Evolutionary conservation across 306 rosid species (phyloP), one percentile per base, ranked within the genome.

Genomic region (Fragaria iinumae): DNA sequence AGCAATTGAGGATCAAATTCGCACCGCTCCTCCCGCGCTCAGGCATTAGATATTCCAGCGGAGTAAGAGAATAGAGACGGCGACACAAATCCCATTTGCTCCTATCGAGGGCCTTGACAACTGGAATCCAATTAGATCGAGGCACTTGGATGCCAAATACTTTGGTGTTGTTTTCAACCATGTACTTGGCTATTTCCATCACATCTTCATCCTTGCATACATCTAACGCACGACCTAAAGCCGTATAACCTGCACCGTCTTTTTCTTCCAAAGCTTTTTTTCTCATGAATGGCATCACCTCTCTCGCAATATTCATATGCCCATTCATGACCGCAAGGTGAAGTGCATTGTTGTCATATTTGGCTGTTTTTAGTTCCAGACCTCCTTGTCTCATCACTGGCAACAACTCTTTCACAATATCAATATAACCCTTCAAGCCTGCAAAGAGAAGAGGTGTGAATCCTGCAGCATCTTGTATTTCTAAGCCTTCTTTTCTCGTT

Each of bases 101-200:
- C 2, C 0, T 0, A 0, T 0, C 0, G 49, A 0, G 1, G 17
- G 63, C 62, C 2, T 0, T 0, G 9, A 16, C 2, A 11, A 32
- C 32, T 29, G 76, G 67, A 73, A 39, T 55, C 11, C 12, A n/a
- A n/a, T 55, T 3, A n/a, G 0, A 0, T 0, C 0, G 6, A 57
- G 64, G 6, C 16, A 14, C 20, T 0, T 0, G 0, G 17, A 3
- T 11, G 34, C 34, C 64, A 20, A 57, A 57, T 25, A 57, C 64
- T 9, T 21, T 1, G 0, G 1, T 0, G 39, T 73, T 73, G 38
- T 56, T 73, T 39, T 13, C 4, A 36, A 17, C 36, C 50, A 73
- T 73, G 11, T 3, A 38, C 8, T 21, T 3, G 7, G 44, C 25
- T 14, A 39, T 38, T 13, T 13, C 0, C 14, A 14, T 13, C 3